Evolutionary conservation across 2,329 filamentous ascomycete species (phyloP).

Genomic region (Epichloe aotearoae): DNA sequence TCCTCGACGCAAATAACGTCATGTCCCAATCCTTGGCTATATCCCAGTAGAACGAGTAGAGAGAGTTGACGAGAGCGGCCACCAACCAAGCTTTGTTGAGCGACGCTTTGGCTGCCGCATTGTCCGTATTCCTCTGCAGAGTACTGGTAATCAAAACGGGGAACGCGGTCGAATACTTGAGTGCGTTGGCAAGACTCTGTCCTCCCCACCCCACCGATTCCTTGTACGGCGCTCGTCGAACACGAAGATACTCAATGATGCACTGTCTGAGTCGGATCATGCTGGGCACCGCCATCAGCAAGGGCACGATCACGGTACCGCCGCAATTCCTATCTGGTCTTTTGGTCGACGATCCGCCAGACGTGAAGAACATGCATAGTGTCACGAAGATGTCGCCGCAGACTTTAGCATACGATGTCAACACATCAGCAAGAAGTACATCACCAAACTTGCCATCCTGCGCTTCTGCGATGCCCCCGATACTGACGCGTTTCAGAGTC

Average conservation of each 20-base stretch:
- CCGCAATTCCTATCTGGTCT: constrained; percentile 74
- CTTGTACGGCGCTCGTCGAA: constrained; percentile 43
- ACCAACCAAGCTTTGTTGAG: constrained; percentile 52
- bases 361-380: constrained; percentile 78
- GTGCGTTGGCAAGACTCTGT: constrained; percentile 82
- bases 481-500: constrained; percentile 62
- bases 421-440: constrained; percentile 79
- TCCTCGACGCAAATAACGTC: constrained; percentile 54
- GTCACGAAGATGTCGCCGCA: constrained; percentile 80
- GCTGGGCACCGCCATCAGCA: constrained; percentile 73
- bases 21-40: constrained; percentile 95
- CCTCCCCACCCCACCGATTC: constrained; percentile 58
- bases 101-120: constrained; percentile 24
- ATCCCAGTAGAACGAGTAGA: constrained; percentile 99
- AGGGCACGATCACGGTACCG: constrained; percentile 63
- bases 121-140: constrained; percentile 49
- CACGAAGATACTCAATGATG: constrained; percentile 71
- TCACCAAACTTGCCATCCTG: constrained; percentile 92
- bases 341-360: constrained; percentile 59
- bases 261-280: constrained; percentile 85
- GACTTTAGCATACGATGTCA: constrained; percentile 91
- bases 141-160: constrained; percentile 77
- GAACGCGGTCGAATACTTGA: constrained; percentile 90
- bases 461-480: constrained; percentile 77
- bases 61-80: constrained; percentile 67